Base-by-base conservation (phyloP, 352 stramenopile species). In the Phytophthora lateralis region DNA sequence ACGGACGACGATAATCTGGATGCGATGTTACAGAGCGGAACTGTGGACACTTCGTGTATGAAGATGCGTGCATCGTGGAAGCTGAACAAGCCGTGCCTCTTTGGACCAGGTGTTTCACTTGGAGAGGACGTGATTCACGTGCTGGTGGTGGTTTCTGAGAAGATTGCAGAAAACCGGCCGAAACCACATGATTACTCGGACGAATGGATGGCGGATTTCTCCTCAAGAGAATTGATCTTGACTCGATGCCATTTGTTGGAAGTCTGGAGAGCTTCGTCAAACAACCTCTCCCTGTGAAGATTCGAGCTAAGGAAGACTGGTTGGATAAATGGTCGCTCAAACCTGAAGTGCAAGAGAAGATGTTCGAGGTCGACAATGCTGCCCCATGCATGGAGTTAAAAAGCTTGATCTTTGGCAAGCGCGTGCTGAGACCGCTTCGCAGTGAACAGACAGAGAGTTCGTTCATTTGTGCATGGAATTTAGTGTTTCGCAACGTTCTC, bases 271-370 rank as follows among this genome's bases (percentile, higher is more conserved):
- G 27, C 24, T 60, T 46, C 11, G 26, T 50, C 34, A 4, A 26
- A 10, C 32, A 50, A 54, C 18, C 59, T 38, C 50, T 62, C 15
- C 35, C 50, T 52, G 44, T 67, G 44, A 61, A 53, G 51, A 52
- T 57, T 47, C 45, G 45, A 29, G 35, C 29, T 18, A 56, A 50
- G 35, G 50, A 44, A 15, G 24, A 49, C 29, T 54, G 43, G 24
- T 26, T 60, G 17, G 32, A 55, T 44, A 39, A 30, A 30, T 62
- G 44, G 55, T n/a, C 9, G 4, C 46, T 63, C 29, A 15, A 12
- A 44, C 11, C 6, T 24, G 37, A 51, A 29, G 14, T 61, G 6
- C 43, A 53, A 61, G 43, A 61, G 9, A 66, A 55, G 5, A 29
- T 60, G 6, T 60, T 66, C 6, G 50, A 15, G 34, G 0, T 50